These are phyloP conservation scores for Gardenia jasminoides DNA, from an alignment of 257 asterid species.

Conservation along the genomic window DNA sequence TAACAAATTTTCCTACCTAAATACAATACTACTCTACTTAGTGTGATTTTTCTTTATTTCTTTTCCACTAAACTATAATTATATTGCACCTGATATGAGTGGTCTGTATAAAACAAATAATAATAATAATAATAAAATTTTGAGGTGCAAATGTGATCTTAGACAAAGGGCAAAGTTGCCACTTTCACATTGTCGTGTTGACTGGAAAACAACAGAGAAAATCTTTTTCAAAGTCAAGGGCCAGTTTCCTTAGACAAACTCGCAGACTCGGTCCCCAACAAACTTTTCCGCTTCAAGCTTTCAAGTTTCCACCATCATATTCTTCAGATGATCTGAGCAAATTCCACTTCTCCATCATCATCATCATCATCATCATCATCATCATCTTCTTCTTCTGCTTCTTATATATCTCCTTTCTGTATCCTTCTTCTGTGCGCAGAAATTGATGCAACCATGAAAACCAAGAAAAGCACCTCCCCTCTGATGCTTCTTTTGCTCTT, in stretches of 20 bases:
- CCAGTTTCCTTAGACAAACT: background rate
- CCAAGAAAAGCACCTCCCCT: background rate
- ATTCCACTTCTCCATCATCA: background rate
- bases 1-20: background rate
- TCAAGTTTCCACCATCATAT: background rate
- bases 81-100: too few species aligned
- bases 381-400: background rate
- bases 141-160: background rate
- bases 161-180: background rate
- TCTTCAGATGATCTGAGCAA: background rate
- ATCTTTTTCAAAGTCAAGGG: background rate
- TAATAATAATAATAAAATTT: too few species aligned
- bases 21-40: background rate
- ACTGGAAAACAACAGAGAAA: background rate
- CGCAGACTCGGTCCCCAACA: background rate
- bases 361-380: too few species aligned
- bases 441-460: slow-evolving; percentile 24
- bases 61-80: too few species aligned
- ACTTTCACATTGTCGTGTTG: background rate
- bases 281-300: too few species aligned
- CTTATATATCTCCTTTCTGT: background rate
- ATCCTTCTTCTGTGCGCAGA: background rate
- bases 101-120: too few species aligned
- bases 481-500: slow-evolving; percentile 12
- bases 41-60: too few species aligned